These are phyloP conservation scores for Barnettozyma siamensis DNA, from an alignment of 805 yeast species.

Conservation along the genomic window DNA sequence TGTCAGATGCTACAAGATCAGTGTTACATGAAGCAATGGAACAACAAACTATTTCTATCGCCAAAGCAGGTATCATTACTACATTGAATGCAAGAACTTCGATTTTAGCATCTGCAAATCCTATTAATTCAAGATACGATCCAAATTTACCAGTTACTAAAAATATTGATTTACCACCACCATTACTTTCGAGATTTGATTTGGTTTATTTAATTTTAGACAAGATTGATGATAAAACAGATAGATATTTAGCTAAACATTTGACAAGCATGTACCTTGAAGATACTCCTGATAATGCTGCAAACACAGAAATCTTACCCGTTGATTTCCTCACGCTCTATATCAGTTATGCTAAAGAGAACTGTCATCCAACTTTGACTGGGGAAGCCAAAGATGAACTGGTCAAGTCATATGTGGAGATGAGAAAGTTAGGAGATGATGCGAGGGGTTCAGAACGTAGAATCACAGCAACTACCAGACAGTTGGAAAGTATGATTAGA, in stretches of 20 bases:
- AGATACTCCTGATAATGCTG: constrained; percentile 71
- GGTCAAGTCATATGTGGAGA: constrained; percentile 82
- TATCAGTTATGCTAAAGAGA: constrained; percentile 91
- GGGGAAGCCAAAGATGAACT: constrained; percentile 77
- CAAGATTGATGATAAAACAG: constrained; percentile 81
- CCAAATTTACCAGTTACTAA: constrained; percentile 93
- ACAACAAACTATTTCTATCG: constrained; percentile 96
- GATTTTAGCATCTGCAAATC: constrained; percentile 93
- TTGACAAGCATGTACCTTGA: constrained; percentile 88
- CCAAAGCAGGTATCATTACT: constrained; percentile 97
- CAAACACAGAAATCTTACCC: constrained; percentile 66
- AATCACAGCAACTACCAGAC: constrained; percentile 97
- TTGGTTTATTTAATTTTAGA: constrained; percentile 88
- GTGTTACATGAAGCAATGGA: constrained; percentile 99
- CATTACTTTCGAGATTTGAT: constrained; percentile 90
- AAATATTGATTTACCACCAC: constrained; percentile 95
- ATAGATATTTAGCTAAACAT: constrained; percentile 84
- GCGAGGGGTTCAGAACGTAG: constrained; percentile 79
- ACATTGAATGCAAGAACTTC: constrained; percentile 96
- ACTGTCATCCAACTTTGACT: constrained; percentile 72
- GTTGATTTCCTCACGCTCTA: constrained; percentile 83
- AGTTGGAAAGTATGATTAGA: constrained; percentile 92
- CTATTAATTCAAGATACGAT: constrained; percentile 91
- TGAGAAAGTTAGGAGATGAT: constrained; percentile 94
- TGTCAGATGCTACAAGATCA: constrained; percentile 91